Conservation (phyloP, 2,329 filamentous ascomycete genomes). For the Aspergillus calidoustus region DNA sequence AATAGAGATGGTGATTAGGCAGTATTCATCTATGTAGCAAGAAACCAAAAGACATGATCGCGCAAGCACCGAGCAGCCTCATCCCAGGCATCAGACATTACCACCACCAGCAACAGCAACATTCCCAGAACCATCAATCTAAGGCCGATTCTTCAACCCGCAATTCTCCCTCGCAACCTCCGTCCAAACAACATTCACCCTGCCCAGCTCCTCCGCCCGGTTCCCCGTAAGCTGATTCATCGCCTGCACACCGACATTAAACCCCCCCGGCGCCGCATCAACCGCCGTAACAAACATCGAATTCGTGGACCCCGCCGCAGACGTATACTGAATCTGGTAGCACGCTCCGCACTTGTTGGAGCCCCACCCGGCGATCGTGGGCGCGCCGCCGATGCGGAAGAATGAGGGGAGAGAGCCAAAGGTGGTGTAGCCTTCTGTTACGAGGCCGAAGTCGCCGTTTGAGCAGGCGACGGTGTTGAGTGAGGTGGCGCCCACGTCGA, state of each 20-base stretch:
- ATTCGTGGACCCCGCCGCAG: slow-evolving; percentile 38
- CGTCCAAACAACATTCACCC: slow-evolving; percentile 41
- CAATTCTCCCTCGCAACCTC: slow-evolving; percentile 26
- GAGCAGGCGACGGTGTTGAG: slow-evolving; percentile 57
- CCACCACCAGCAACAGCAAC: too few relatives aligned
- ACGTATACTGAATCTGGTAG: slow-evolving; percentile 55
- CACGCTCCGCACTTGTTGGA: slow-evolving; percentile 57
- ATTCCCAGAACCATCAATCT: too few relatives aligned
- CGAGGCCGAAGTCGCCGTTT: slow-evolving; percentile 41
- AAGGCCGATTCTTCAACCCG: slow-evolving; percentile 3
- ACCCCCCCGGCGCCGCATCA: slow-evolving; percentile 50
- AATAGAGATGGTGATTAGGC: neutral
- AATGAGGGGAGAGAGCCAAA: slow-evolving; percentile 52
- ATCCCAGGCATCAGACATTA: too few relatives aligned
- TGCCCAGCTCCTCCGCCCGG: slow-evolving; percentile 50
- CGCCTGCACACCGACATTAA: slow-evolving; percentile 55
- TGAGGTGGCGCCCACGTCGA: slow-evolving; percentile 64
- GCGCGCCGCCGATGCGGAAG: slow-evolving; percentile 55
- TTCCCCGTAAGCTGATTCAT: slow-evolving; percentile 56
- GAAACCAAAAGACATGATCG: too few relatives aligned
- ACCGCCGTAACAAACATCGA: slow-evolving; percentile 55
- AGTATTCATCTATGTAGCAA: too few relatives aligned
- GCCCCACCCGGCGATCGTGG: slow-evolving; percentile 54
- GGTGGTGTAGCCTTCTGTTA: slow-evolving; percentile 39
- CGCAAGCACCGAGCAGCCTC: too few relatives aligned